These are phyloP conservation scores for Monosporascus sp. DNA, from an alignment of 2,329 filamentous ascomycete genomes.

Conservation along the genomic window DNA sequence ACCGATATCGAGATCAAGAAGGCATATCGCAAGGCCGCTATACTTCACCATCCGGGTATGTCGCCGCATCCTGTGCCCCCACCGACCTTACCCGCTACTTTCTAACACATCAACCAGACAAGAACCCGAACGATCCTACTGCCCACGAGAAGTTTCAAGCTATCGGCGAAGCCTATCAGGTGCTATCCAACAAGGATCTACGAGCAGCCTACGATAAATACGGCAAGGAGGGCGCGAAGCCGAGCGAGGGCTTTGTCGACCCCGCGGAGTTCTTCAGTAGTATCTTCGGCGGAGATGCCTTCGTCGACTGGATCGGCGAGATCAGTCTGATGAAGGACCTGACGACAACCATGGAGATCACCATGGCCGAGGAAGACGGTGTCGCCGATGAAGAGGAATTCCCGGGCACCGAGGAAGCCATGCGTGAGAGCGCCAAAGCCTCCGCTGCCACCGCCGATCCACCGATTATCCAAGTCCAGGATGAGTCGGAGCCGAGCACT, in stretches of 20 bases:
- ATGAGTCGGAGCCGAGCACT: constrained; percentile 22
- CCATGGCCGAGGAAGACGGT: constrained; percentile 72
- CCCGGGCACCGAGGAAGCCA: constrained; percentile 52
- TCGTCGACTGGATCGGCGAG: constrained; percentile 94
- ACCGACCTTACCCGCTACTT: constrained; percentile 3
- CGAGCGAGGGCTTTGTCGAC: constrained; percentile 88
- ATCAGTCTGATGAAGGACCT: constrained; percentile 98
- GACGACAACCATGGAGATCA: constrained; percentile 97
- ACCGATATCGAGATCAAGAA: constrained; percentile 95
- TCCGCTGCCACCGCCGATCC: constrained; percentile 10
- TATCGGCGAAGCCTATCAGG: constrained; percentile 70
- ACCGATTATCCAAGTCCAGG: constrained; percentile 22
- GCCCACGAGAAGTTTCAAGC: constrained; percentile 93
- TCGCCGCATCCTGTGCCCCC: constrained; percentile 3
- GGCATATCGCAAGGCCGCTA: constrained; percentile 90
- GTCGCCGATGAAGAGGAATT: constrained; percentile 50
- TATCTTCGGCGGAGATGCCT: constrained; percentile 96
- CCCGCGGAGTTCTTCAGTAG: constrained; percentile 96
- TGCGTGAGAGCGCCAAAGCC: constrained; percentile 48
- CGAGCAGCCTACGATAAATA: constrained; percentile 93
- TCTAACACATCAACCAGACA: constrained; percentile 55
- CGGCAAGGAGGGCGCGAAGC: constrained; percentile 91
- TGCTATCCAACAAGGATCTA: constrained; percentile 82
- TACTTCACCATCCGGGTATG: constrained; percentile 82
- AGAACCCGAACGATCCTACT: constrained; percentile 93